phyloP scores from a whole-genome alignment of 352 stramenopile species.

The Aphanomyces astaci region DNA sequence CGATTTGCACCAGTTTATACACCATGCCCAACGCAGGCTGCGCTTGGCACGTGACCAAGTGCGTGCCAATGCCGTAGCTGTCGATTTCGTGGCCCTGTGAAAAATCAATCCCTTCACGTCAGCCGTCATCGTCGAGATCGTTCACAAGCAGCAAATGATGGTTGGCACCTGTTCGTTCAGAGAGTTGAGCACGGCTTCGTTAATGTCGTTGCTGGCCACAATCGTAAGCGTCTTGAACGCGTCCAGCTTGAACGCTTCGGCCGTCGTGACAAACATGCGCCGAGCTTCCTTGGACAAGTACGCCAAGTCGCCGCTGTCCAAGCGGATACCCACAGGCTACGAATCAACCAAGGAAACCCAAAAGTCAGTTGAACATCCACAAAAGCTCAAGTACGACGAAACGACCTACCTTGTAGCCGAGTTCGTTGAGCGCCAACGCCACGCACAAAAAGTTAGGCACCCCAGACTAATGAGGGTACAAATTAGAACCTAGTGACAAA shows the following conservation, averaged over 20 bases:
- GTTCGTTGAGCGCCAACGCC: slow-evolving; percentile 88
- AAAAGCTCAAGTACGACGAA: neutral
- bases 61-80: slow-evolving; percentile 92
- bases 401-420: slow-evolving; percentile 53
- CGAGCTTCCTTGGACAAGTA: slow-evolving; percentile 90
- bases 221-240: slow-evolving; percentile 86
- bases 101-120: neutral
- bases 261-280: slow-evolving; percentile 43
- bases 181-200: slow-evolving; percentile 93
- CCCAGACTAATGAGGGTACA: slow-evolving; percentile 53
- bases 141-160: slow-evolving; percentile 13
- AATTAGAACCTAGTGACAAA: slow-evolving; percentile 11
- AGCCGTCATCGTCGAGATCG: neutral
- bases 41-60: slow-evolving; percentile 96
- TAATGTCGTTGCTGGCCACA: slow-evolving; percentile 99
- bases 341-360: slow-evolving; percentile 19
- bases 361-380: neutral
- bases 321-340: slow-evolving; percentile 87
- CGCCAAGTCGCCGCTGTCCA: slow-evolving; percentile 97
- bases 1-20: slow-evolving; percentile 99
- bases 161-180: slow-evolving; percentile 85
- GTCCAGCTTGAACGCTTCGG: slow-evolving; percentile 52
- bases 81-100: slow-evolving; percentile 92
- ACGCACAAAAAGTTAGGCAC: slow-evolving; percentile 97
- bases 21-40: slow-evolving; percentile 98